Base-by-base conservation (phyloP, 306 rosid species). In the Cucumis melo region DNA sequence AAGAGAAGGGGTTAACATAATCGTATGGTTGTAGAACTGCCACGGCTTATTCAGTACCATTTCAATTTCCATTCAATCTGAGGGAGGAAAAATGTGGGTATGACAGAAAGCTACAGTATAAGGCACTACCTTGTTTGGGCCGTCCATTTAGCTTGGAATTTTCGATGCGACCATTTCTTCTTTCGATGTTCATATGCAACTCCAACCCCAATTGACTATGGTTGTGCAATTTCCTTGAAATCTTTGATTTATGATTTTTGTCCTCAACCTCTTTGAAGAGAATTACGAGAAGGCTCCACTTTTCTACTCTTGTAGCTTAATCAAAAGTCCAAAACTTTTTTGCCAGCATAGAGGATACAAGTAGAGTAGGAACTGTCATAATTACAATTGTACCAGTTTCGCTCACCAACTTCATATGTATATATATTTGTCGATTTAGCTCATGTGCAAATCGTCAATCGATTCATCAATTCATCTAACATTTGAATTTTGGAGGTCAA, bases 141-240 rank as follows among this genome's bases (percentile, higher is more conserved):
- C 76, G 59, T 50, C 76, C 59, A 72, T 8, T 72, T 50, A 8
- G 59, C 60, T 50, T 72, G 76, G 24, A 72, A 48, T 72, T 50
- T 72, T 72, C 76, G 76, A 71, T 48, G 55, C 41, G 27, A 48
- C 76, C 76, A 71, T 4, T 27, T 29, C 56, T 68, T 23, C 75
- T 15, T 62, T 32, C 75, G 14, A 23, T 44, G 56, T 36, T 44
- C 56, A 70, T 14, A 44, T 42, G 56, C 75, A 70, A 44, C 46
- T 70, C 36, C 74, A 67, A 54, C 54, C 55, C 8, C 54, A 67
- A 42, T 41, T 44, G 38, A 48, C 38, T 4, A 7, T 23, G 11
- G n/a, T 6, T 6, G 36, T 10, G 74, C 74, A 39, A 67, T 67
- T 42, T 67, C 54, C 16, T 39, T n/a, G 29, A 38, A 17, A 39